Conservation (phyloP, 2,329 filamentous ascomycete genomes). For the Alternaria incomplexa region DNA sequence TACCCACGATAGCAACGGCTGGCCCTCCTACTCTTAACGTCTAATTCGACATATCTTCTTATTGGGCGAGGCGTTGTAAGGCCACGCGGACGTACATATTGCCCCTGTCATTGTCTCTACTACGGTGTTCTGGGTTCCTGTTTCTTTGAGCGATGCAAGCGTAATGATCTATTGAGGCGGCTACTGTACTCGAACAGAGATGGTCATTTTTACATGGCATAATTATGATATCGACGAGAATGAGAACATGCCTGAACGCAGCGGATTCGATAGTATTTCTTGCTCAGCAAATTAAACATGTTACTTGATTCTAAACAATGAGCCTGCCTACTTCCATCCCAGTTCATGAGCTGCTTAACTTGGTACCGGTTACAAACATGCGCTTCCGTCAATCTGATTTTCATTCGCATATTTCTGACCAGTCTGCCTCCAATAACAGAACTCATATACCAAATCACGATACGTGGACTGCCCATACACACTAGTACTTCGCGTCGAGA, state of each 20-base stretch:
- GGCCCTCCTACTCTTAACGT: slow-evolving; percentile 29
- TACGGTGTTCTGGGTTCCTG: slow-evolving; percentile 19
- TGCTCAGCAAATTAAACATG: slow-evolving; percentile 6
- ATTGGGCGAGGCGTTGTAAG: slow-evolving; percentile 24
- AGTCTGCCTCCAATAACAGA: not conserved
- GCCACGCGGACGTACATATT: slow-evolving; percentile 20
- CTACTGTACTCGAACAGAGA: not conserved
- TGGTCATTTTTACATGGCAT: slow-evolving; percentile 17
- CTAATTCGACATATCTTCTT: slow-evolving; percentile 29
- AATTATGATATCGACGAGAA: slow-evolving; percentile 15
- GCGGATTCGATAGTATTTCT: slow-evolving; percentile 9
- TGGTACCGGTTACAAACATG: not conserved
- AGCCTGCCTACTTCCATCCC: not conserved
- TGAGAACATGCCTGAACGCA: slow-evolving; percentile 15
- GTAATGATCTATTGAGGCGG: slow-evolving; percentile 20
- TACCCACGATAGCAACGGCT: slow-evolving; percentile 44
- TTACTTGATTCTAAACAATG: not conserved
- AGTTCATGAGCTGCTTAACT: not conserved
- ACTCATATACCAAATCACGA: not conserved
- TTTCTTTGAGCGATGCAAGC: slow-evolving; percentile 13
- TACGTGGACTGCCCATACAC: not conserved
- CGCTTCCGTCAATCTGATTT: not conserved
- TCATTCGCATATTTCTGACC: not conserved
- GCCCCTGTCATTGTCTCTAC: slow-evolving; percentile 14
- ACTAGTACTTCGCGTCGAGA: not conserved